These are phyloP conservation scores for Sporisorium sorghi DNA, from an alignment of 1,284 basidiomycete genomes.

Conservation along the genomic window DNA sequence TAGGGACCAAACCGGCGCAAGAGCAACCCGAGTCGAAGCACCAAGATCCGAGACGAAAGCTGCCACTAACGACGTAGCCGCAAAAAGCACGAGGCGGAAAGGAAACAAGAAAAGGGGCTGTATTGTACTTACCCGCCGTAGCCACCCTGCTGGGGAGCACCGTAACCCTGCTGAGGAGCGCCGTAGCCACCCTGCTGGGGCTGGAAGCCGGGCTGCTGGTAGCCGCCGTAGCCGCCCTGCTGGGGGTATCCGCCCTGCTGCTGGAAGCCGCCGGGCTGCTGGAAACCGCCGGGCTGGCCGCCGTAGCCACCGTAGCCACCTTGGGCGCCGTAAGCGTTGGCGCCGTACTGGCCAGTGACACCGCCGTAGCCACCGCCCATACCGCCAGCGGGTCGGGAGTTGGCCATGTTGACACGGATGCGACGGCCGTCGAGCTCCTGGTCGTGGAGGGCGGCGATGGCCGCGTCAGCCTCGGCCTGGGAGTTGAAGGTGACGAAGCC, in stretches of 20 bases:
- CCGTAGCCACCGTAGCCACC: conserved; percentile 55
- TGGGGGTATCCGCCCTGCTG: conserved; percentile 50
- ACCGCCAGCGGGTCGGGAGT: conserved; percentile 76
- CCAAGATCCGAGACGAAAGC: conserved; percentile 8
- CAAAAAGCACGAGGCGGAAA: not conserved
- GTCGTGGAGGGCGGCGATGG: conserved; percentile 85
- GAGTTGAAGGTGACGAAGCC: conserved; percentile 79
- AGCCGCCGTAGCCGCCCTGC: conserved; percentile 56
- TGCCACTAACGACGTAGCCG: conserved; percentile 10
- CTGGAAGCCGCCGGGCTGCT: conserved; percentile 34
- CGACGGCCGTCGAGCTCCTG: conserved; percentile 92
- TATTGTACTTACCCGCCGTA: conserved; percentile 50
- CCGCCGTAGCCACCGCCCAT: conserved; percentile 66
- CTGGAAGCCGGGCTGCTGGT: conserved; percentile 60
- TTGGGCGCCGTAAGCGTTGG: conserved; percentile 56
- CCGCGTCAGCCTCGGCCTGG: conserved; percentile 79
- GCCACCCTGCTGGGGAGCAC: conserved; percentile 56
- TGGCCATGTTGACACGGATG: conserved; percentile 91
- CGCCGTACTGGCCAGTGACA: conserved; percentile 66
- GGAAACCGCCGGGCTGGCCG: conserved; percentile 54
- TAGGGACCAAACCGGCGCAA: not conserved
- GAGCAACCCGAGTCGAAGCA: conserved; percentile 1
- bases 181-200: conserved; percentile 55
- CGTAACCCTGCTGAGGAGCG: conserved; percentile 54
- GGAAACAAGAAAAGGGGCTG: conserved; percentile 1